These are phyloP conservation scores for Anastatica hierochuntica DNA, from an alignment of 345 rosid species.

Conservation along the genomic window DNA sequence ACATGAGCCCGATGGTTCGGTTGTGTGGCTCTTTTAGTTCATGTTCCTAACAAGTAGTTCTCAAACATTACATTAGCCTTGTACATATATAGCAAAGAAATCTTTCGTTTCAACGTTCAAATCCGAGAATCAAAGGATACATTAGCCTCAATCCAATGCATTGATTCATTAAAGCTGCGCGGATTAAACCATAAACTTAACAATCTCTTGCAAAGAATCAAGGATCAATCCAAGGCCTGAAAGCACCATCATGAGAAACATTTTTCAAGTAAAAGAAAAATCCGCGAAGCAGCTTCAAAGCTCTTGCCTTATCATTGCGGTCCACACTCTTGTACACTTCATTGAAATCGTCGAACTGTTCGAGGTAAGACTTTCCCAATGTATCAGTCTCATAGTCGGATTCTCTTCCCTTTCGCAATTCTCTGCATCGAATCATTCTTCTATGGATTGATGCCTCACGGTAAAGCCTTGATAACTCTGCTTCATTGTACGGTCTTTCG, in stretches of 20 bases:
- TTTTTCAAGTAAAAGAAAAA: slow-evolving; percentile 25
- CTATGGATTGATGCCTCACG: not conserved
- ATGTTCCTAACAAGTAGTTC: slow-evolving; percentile 10
- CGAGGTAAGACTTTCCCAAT: slow-evolving; percentile 14
- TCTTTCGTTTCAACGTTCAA: too few relatives aligned
- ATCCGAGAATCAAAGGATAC: too few relatives aligned
- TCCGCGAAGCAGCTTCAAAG: slow-evolving; percentile 19
- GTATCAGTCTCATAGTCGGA: not conserved
- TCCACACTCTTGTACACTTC: slow-evolving; percentile 5
- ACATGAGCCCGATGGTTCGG: slow-evolving; percentile 21
- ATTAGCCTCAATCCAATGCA: too few relatives aligned
- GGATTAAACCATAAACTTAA: too few relatives aligned
- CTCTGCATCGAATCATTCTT: slow-evolving; percentile 14
- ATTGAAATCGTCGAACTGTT: slow-evolving; percentile 10
- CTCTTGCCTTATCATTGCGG: slow-evolving; percentile 4
- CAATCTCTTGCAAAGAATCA: too few relatives aligned
- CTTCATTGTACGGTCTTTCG: slow-evolving; percentile 3
- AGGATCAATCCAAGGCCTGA: slow-evolving; percentile 24
- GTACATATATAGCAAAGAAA: slow-evolving; percentile 12
- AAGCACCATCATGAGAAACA: slow-evolving; percentile 17
- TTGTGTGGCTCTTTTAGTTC: slow-evolving; percentile 3
- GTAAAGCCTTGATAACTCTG: slow-evolving; percentile 5
- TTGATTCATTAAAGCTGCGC: too few relatives aligned
- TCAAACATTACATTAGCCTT: slow-evolving; percentile 1
- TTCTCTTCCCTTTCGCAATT: slow-evolving; percentile 20